Base-by-base conservation (phyloP, 2,329 filamentous ascomycete genomes). In the Sphaerulina vaccinii region DNA sequence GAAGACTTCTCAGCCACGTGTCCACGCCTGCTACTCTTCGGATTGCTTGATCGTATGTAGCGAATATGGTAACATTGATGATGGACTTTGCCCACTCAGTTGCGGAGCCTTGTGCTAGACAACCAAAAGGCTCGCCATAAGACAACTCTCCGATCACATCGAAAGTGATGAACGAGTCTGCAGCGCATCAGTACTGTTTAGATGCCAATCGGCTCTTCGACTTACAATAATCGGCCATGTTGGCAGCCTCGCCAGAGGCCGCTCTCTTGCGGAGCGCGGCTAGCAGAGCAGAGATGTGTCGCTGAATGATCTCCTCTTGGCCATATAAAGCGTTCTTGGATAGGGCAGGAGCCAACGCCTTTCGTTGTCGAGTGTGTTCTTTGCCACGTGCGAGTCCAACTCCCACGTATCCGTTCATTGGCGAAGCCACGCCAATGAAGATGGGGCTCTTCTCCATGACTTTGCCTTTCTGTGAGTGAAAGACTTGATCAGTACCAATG, bases 381-480 rank as follows among this genome's bases (percentile, higher is more conserved):
- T 54, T 46, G 41, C 46, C 46, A n/a, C 27, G 39, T 19, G 52
- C 52, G 27, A 54, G 52, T 1, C 47, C 47, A 6, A 51, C 46
- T 35, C 52, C 52, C 0, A 50, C 47, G 16, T 41, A 46, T 3
- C 52, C 52, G 9, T 54, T 39, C 22, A 54, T 38, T 7, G 46
- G 46, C 13, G 46, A 50, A n/a, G 33, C 52, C 11, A 50, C 46
- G 5, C 52, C 52, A 16, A 54, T 37, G 47, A 54, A 54, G 16
- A 46, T 54, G 5, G 52, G 52, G 19, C 52, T 54, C 27, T 47
- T 54, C 33, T 54, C 47, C 52, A 54, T 50, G 13, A 54, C 39
- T 18, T 36, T 38, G 22, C 45, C 51, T 35, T 40, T 49, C 51
- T 54, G 36, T 3, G 18, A 37, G 10, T 6, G 13, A 15, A 21